Evolutionary conservation across 345 rosid species (phyloP), one percentile per base, ranked within the genome.

Genomic region (Conringia planisiliqua): DNA sequence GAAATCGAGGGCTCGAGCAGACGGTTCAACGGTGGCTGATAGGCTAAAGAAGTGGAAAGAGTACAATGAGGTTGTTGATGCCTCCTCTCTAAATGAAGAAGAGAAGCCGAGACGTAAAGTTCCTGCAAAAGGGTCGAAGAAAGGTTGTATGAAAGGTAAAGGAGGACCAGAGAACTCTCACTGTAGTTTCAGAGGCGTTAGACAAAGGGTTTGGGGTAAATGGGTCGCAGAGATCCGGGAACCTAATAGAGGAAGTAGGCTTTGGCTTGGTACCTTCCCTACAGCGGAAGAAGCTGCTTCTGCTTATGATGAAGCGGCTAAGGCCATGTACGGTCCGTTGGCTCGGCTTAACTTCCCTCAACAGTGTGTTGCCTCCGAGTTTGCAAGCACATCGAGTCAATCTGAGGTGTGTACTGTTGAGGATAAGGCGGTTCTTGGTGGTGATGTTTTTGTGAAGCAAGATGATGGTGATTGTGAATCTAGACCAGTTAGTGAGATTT

Each of bases 141-240:
- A 89, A 61, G 97, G 97, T 1, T 93, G 98, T 61, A 93, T 93
- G 98, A 93, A 85, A 56, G 98, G 98, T 29, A 93, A 93, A 82
- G 97, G 97, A 17, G 97, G 98, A 2, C 97, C 98, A 0, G 88
- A 92, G 68, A 92, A 92, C 42, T 66, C 81, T 2, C 32, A 26
- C 1, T 90, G 88, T 54, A 81, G 62, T 13, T 93, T 82, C 50
- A 78, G 98, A 71, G 98, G 98, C 1, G 97, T 90, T 35, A 83
- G 98, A 74, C 98, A 93, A 78, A 84, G 98, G 75, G 71, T 88
- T n/a, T 92, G 98, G 98, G 98, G 98, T 5, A 90, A 89, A 78
- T 93, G 98, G 97, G 97, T 90, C 48, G 91, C 98, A 0, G 97
- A 91, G 82, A 93, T 93, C 52, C 74, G 98, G 9, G 90, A 91